Conservation (phyloP, 257 asterid species). For the Nicotiana tomentosiformis region DNA sequence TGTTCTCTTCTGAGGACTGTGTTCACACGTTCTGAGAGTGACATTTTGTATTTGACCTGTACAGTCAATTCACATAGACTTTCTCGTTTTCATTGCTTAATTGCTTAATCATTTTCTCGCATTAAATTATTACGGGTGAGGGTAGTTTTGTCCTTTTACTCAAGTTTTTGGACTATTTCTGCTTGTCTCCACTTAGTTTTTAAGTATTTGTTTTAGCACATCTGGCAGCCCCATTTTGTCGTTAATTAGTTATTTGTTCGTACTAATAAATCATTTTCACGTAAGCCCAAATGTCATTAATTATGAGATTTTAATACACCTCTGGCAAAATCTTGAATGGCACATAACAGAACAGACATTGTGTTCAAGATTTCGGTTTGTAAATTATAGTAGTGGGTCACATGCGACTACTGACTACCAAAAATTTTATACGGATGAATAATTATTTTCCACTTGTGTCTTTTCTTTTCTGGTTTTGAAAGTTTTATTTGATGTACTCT, state of each 20-base stretch:
- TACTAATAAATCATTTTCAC: background rate
- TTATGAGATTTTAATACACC: background rate
- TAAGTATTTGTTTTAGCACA: background rate
- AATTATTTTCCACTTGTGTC: background rate
- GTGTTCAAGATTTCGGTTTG: background rate
- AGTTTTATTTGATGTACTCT: background rate
- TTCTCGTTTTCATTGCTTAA: slow-evolving; percentile 20
- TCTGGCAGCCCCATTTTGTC: background rate
- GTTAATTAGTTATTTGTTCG: background rate
- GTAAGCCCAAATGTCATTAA: background rate
- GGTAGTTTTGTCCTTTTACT: background rate
- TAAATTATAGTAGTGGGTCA: slow-evolving; percentile 1
- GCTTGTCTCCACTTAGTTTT: background rate
- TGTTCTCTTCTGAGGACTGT: background rate
- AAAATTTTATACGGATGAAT: background rate
- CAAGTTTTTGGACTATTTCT: background rate
- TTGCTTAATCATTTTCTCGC: slow-evolving; percentile 9
- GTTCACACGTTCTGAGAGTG: slow-evolving; percentile 15
- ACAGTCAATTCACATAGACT: slow-evolving; percentile 17
- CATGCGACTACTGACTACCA: background rate
- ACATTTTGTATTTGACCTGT: slow-evolving; percentile 9
- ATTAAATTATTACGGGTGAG: background rate
- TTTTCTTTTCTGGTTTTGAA: background rate
- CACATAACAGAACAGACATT: background rate
- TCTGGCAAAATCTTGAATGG: background rate